Evolutionary conservation across 1,284 basidiomycete species (phyloP), one percentile per base, ranked within the genome.

Genomic region (Ganoderma lucidum): DNA sequence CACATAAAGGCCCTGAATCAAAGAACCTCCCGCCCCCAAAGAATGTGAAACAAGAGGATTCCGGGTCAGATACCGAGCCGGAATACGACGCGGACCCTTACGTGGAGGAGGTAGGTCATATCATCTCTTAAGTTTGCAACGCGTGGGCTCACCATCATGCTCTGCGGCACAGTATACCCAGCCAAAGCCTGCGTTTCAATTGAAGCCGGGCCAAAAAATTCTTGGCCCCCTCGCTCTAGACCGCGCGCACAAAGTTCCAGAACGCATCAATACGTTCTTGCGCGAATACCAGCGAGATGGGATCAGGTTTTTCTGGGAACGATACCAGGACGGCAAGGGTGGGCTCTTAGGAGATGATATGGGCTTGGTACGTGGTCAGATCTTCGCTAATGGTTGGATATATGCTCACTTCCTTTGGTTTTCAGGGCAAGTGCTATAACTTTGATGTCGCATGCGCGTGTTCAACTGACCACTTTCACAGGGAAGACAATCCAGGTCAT

Each of bases 401-500:
- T 2, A 51, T 17, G n/a, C 35, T 59, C 6, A 63, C 17, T 6
- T 19, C 23, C 23, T 55, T 5, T 9, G 2, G 39, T 39, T 48
- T 15, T 19, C 2, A 70, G 66, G 71, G 68, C 53, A 30, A 64
- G 68, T 64, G 55, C 35, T 3, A n/a, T 10, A 3, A 19, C 8
- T 51, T 32, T 5, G 32, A 5, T 6, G 23, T 37, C 6, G 6
- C 32, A 23, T 51, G 15, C n/a, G 42, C 17, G 3, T 45, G 14
- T 30, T 1, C 14, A 32, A 41, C 41, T 67, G 62, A 69, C 66
- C 12, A 1, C 5, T 23, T 15, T 35, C 37, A 10, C 45, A 77
- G 94, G 94, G 2, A 95, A 95, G 85, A 95, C 93, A 0, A 93
- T 96, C n/a, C 95, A 96, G 79, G 90, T 96, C 32, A 95, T 96